Evolutionary conservation across 495 filamentous ascomycete genomes (phyloP), one percentile per base, ranked within the genome.

Genomic region (Hypoxylon subgilvum): DNA sequence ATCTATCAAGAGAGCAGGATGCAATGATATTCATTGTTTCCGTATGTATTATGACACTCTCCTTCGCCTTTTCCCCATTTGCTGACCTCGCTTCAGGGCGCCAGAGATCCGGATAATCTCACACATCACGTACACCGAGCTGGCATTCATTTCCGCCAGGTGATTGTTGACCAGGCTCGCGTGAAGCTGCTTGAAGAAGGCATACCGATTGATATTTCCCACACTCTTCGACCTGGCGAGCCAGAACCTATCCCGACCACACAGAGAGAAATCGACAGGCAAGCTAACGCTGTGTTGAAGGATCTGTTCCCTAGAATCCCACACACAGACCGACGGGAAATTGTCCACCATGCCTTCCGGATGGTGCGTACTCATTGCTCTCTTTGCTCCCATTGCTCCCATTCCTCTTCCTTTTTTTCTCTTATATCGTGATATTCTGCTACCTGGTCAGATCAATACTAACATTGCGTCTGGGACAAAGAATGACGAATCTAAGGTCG

Each of bases 261-360:
- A 13, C 89, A 89, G 67, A 77, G 77, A 13, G 84, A 85, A 30
- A 86, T 91, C 54, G 85, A 89, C 61, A 81, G 79, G 23, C 86
- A 92, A 68, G 88, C 90, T 51, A 79, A 86, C 68, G 83, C 82
- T 17, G 86, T 88, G 0, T 83, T 97, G 22, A 81, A 77, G 52
- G 92, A 97, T 63, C 74, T 95, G 7, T 96, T 96, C 67, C 92
- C 92, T 0, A 86, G 89, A 45, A 93, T 97, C 55, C 92, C 92
- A 1, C 76, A 88, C 35, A 80, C 81, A 27, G 91, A 95, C 70
- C 73, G 91, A n/a, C 78, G 85, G 47, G 75, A 84, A 61, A 90
- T 97, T 43, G 84, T 96, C 32, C 78, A 83, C 23, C 89, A 86
- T 55, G 84, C 92, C n/a, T 97, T 95, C 70, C 82, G 89, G 71